phyloP scores from a whole-genome alignment of 164 flowering plant species.

The Brasenia schreberi region DNA sequence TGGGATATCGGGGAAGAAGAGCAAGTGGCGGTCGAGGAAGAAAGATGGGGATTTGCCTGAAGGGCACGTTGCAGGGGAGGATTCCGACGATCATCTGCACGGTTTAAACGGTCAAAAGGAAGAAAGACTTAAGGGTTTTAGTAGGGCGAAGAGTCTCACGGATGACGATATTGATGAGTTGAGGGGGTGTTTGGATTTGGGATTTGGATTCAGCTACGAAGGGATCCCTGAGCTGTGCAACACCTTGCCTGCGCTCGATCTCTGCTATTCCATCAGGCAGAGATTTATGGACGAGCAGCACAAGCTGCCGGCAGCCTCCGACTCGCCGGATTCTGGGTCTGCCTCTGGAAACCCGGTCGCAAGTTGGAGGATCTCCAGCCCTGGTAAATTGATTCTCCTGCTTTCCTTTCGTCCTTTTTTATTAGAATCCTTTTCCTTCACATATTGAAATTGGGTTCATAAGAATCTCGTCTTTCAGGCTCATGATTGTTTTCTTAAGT shows the following conservation, averaged over 20 bases:
- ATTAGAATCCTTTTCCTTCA: neutral
- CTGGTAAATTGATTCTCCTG: conserved; percentile 28
- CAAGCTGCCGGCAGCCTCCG: conserved; percentile 2
- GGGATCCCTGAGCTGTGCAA: conserved; percentile 87
- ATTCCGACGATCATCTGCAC: neutral
- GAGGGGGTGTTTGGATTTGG: conserved; percentile 84
- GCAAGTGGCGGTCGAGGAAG: conserved; percentile 26
- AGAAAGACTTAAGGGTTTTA: conserved; percentile 12
- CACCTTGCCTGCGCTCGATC: conserved; percentile 83
- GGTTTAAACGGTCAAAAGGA: conserved; percentile 6
- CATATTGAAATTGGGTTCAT: neutral
- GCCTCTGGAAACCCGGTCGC: conserved; percentile 34
- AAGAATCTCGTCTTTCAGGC: neutral
- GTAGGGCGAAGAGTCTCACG: conserved; percentile 60
- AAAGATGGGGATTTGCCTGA: conserved; percentile 54
- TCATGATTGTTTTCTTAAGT: neutral
- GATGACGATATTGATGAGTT: conserved; percentile 71
- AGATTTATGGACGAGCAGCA: conserved; percentile 56
- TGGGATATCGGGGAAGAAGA: neutral
- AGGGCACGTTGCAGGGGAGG: conserved; percentile 38
- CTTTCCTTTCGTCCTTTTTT: neutral
- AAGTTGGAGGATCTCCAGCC: conserved; percentile 84
- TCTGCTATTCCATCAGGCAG: conserved; percentile 83
- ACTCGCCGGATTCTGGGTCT: neutral
- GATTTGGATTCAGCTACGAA: conserved; percentile 78